phyloP scores from a whole-genome alignment of 768 basidiomycete species.

The Lentinus brumalis region DNA sequence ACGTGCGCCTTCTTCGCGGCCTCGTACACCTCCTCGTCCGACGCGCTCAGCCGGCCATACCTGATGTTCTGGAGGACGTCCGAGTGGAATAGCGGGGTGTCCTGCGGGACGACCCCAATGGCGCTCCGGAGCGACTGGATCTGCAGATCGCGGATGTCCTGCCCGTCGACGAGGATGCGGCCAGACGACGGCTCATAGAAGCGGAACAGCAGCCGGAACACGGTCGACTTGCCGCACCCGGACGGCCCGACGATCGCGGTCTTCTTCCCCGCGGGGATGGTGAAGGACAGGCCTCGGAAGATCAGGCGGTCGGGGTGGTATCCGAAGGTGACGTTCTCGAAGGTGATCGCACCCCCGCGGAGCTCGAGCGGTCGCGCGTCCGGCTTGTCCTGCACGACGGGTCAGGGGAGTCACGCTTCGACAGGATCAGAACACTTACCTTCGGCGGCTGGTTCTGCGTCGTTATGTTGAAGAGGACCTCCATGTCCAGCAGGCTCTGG shows the following conservation, averaged over 20 bases:
- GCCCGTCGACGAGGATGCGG: slow-evolving; percentile 83
- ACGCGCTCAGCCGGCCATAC: slow-evolving; percentile 87
- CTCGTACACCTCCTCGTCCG: slow-evolving; percentile 77
- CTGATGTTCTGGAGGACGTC: slow-evolving; percentile 95
- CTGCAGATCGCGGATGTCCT: slow-evolving; percentile 76
- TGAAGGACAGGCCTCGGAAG: slow-evolving; percentile 85
- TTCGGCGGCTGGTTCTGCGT: slow-evolving; percentile 73
- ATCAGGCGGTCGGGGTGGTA: slow-evolving; percentile 94
- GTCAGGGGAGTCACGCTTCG: neutral
- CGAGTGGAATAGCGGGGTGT: slow-evolving; percentile 96
- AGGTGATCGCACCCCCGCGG: slow-evolving; percentile 84
- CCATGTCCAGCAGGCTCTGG: slow-evolving; percentile 97
- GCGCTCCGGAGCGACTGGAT: slow-evolving; percentile 68
- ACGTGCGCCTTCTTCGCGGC: slow-evolving; percentile 88
- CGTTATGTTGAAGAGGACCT: slow-evolving; percentile 87
- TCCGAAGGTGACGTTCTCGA: slow-evolving; percentile 89
- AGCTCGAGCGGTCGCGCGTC: slow-evolving; percentile 68
- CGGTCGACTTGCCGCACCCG: slow-evolving; percentile 96
- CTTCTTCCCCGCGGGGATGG: slow-evolving; percentile 94
- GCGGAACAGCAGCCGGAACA: slow-evolving; percentile 72
- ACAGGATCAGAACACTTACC: slow-evolving; percentile 38
- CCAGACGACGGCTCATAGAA: slow-evolving; percentile 90
- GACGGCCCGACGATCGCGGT: slow-evolving; percentile 97
- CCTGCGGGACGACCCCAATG: slow-evolving; percentile 96
- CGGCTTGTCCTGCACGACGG: slow-evolving; percentile 57